Evolutionary conservation across 129 eudicot species (phyloP).

Genomic region (Flaveria ramosissima): DNA sequence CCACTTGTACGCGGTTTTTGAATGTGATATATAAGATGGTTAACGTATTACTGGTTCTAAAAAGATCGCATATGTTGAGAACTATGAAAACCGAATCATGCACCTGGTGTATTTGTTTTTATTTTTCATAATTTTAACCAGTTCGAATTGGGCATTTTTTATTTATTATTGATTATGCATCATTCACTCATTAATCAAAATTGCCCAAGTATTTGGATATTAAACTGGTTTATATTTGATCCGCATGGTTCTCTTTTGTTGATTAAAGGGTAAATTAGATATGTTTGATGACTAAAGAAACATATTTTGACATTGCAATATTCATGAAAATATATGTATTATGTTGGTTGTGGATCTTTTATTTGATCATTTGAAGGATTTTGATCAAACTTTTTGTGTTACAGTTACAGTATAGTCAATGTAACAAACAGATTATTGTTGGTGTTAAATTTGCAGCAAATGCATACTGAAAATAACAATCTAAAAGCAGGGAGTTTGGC

Average conservation of each 20-base stretch:
- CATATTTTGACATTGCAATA: background rate
- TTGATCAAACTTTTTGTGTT: background rate
- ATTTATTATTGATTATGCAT: background rate
- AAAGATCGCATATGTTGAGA: too few relatives aligned
- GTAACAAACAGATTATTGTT: background rate
- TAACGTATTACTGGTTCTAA: too few relatives aligned
- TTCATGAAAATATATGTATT: background rate
- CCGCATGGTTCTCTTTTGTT: background rate
- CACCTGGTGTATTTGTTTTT: background rate
- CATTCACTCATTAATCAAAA: background rate
- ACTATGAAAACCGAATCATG: too few relatives aligned
- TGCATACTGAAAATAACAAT: background rate
- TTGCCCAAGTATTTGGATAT: background rate
- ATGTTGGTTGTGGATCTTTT: slow-evolving; percentile 5
- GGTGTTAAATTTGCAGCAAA: slow-evolving; percentile 9
- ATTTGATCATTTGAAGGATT: slow-evolving; percentile 2
- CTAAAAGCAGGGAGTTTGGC: background rate
- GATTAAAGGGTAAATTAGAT: background rate
- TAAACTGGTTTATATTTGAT: background rate
- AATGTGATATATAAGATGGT: too few relatives aligned
- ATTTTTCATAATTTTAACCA: background rate
- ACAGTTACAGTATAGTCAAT: background rate
- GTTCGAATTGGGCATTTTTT: background rate
- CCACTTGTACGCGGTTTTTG: too few relatives aligned
- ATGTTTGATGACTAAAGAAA: background rate